Percentiles rank a stretch among this genome's conserved stretches.
These are phyloP conservation scores for Colletotrichum orchidophilum DNA, from an alignment of 2,329 filamentous ascomycete genomes.

Conservation along the genomic window DNA sequence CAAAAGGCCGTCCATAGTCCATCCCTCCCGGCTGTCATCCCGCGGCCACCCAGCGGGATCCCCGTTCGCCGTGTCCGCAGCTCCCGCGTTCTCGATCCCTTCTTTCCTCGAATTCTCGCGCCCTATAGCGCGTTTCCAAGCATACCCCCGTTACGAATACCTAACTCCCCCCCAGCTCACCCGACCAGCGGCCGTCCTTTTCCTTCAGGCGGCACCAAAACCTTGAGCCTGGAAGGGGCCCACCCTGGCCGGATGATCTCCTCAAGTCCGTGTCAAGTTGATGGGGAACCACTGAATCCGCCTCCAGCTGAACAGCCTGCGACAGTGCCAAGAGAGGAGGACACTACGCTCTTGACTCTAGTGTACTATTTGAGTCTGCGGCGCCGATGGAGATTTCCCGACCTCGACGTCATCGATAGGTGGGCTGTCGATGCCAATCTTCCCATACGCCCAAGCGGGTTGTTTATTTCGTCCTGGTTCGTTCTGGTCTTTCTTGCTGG, in stretches of 20 bases:
- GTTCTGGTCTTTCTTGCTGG: background rate
- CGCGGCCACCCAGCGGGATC: background rate
- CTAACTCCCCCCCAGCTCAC: background rate
- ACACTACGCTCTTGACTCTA: background rate
- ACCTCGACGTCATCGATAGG: slow-evolving; percentile 24
- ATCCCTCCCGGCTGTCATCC: background rate
- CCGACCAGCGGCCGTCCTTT: background rate
- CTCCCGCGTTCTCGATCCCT: background rate
- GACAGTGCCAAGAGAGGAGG: background rate
- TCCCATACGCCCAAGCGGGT: background rate
- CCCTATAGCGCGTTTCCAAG: background rate
- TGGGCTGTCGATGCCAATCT: slow-evolving; percentile 11
- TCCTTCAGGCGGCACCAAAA: background rate
- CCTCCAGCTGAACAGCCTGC: slow-evolving; percentile 3
- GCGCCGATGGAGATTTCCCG: slow-evolving; percentile 14
- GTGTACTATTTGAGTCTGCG: too few relatives aligned
- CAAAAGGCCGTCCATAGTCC: background rate
- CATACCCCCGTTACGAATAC: background rate
- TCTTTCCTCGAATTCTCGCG: background rate
- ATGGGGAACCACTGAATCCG: slow-evolving; percentile 17
- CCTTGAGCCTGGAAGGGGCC: background rate
- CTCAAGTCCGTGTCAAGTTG: slow-evolving; percentile 30
- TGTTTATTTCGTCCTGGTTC: background rate
- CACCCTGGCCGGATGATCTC: slow-evolving; percentile 2
- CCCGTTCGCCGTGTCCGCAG: background rate